Conservation (phyloP, 2,329 filamentous ascomycete species). For the Cladosporium sphaerospermum region DNA sequence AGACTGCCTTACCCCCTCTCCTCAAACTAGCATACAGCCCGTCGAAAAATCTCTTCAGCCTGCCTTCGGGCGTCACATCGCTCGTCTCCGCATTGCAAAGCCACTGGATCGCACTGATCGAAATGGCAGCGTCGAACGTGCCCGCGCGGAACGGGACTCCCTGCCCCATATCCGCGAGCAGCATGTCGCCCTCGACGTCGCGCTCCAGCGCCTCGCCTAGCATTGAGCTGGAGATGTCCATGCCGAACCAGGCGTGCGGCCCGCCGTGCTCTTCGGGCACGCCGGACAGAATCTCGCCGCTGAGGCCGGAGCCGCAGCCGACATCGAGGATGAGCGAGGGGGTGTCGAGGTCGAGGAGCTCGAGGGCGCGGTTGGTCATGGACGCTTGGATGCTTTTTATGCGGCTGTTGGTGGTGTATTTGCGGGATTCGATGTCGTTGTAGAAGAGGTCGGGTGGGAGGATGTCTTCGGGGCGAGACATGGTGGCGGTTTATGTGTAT, state of each 20-base stretch:
- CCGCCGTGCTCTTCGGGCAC: constrained; percentile 64
- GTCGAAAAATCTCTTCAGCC: constrained; percentile 83
- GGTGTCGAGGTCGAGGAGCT: constrained; percentile 72
- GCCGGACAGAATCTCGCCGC: constrained; percentile 85
- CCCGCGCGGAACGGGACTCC: constrained; percentile 90
- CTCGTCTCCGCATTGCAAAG: constrained; percentile 81
- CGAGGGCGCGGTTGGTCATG: constrained; percentile 90
- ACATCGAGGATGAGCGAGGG: constrained; percentile 90
- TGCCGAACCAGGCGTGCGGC: constrained; percentile 92
- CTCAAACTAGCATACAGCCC: constrained; percentile 79
- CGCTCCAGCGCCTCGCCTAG: constrained; percentile 87
- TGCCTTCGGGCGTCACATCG: constrained; percentile 71
- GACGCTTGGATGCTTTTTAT: constrained; percentile 92
- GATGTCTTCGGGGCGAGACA: constrained; percentile 96
- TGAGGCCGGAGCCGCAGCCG: constrained; percentile 94
- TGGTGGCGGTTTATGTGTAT: constrained; percentile 41
- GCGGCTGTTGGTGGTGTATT: constrained; percentile 94
- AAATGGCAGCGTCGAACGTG: constrained; percentile 89
- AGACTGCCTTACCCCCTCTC: constrained; percentile 82
- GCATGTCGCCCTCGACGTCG: constrained; percentile 87
- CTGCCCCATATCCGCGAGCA: constrained; percentile 91
- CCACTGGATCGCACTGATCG: constrained; percentile 96
- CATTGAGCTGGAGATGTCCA: constrained; percentile 96
- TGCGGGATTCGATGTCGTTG: constrained; percentile 88
- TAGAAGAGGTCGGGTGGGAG: constrained; percentile 96